Percentiles rank a stretch among this genome's conserved stretches.
phyloP scores from a whole-genome alignment of 805 yeast species.

The Zygoascus biomembranicola region DNA sequence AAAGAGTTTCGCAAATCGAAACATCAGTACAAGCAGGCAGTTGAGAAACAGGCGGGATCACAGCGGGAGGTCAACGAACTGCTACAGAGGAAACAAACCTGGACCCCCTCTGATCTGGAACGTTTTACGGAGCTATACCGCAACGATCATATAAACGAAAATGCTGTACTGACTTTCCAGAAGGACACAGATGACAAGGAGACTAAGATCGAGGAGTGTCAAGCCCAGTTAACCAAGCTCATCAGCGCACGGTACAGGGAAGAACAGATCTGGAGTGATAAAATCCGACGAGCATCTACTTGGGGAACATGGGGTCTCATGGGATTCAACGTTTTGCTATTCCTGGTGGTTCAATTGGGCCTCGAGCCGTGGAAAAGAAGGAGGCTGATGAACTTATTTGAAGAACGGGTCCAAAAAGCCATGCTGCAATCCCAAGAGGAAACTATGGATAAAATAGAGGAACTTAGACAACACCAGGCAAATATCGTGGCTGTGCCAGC shows the following conservation, averaged over 20 bases:
- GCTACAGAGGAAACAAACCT: constrained; percentile 71
- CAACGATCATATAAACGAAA: constrained; percentile 69
- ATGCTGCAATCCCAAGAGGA: constrained; percentile 5
- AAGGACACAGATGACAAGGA: constrained; percentile 47
- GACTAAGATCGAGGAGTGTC: constrained; percentile 55
- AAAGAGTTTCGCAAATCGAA: constrained; percentile 42
- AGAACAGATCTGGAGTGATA: constrained; percentile 97
- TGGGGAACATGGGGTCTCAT: constrained; percentile 93
- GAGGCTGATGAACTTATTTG: constrained; percentile 74
- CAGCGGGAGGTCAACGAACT: constrained; percentile 85
- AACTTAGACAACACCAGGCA: background rate
- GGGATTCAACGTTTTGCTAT: constrained; percentile 76
- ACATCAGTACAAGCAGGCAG: constrained; percentile 47
- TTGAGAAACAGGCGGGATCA: constrained; percentile 53
- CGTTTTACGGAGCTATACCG: constrained; percentile 74
- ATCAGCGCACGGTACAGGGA: constrained; percentile 88
- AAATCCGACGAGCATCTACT: constrained; percentile 85
- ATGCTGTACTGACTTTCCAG: constrained; percentile 46
- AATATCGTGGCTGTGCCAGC: no score
- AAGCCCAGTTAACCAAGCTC: constrained; percentile 59
- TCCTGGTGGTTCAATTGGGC: constrained; percentile 72
- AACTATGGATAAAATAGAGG: constrained; percentile 4
- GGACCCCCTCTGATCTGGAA: constrained; percentile 77
- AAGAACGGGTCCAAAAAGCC: constrained; percentile 55
- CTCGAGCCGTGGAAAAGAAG: constrained; percentile 93